phyloP scores from a whole-genome alignment of 1,284 basidiomycete genomes.

The Takashimella tepidaria region DNA sequence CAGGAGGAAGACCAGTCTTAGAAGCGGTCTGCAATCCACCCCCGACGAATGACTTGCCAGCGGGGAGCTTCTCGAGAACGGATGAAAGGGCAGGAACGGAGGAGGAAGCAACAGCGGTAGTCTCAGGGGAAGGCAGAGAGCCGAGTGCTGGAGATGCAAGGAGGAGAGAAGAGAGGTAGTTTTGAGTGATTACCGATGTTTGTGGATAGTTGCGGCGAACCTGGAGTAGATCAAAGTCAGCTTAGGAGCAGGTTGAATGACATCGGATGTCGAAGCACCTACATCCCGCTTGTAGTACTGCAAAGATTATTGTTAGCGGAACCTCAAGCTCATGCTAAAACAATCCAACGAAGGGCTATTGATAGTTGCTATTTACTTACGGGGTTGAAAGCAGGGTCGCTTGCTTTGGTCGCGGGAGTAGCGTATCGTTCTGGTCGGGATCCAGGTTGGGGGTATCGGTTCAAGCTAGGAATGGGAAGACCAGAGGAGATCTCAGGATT shows the following conservation, averaged over 20 bases:
- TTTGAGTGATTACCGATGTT: conserved; percentile 75
- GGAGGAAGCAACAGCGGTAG: conserved; percentile 52
- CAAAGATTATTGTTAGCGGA: conserved; percentile 12
- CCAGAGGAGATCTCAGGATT: conserved; percentile 90
- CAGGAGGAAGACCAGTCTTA: conserved; percentile 64
- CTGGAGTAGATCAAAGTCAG: conserved; percentile 15
- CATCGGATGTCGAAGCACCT: conserved; percentile 6
- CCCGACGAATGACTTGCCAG: conserved; percentile 55
- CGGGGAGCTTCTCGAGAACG: conserved; percentile 63
- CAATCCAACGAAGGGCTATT: too few relatives aligned
- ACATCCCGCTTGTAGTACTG: conserved; percentile 91
- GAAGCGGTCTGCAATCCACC: conserved; percentile 56
- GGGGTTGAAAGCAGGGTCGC: conserved; percentile 44
- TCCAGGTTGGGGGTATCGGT: conserved; percentile 80
- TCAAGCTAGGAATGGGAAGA: conserved; percentile 66
- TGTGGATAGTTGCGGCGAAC: conserved; percentile 78
- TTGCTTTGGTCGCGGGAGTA: conserved; percentile 81
- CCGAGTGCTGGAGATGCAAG: conserved; percentile 74
- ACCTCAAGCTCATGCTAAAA: too few relatives aligned
- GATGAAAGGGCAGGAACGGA: conserved; percentile 50
- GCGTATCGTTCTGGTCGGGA: conserved; percentile 80
- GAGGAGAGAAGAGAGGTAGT: conserved; percentile 71
- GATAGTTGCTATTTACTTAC: too few relatives aligned
- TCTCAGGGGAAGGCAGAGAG: conserved; percentile 65
- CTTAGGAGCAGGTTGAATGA: background rate